Conservation (phyloP, 208 protist genomes). For the Acanthamoeba royreba region DNA sequence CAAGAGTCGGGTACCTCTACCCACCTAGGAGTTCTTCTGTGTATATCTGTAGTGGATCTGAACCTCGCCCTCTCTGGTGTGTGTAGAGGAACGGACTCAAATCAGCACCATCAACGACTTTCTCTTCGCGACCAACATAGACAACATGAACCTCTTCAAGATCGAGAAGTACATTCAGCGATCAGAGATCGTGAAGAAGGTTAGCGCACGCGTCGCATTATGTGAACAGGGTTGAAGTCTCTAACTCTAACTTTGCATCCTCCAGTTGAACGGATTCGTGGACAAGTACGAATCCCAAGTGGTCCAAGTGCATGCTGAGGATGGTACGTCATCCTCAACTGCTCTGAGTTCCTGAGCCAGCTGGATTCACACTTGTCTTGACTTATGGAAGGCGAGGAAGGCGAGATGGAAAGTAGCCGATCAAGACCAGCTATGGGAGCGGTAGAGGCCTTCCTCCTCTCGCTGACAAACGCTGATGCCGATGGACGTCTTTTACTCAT, state of each 20-base stretch:
- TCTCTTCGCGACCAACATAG: slow-evolving; percentile 54
- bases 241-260: background rate
- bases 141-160: slow-evolving; percentile 74
- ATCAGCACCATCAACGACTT: slow-evolving; percentile 69
- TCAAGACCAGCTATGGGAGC: slow-evolving; percentile 14
- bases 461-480: slow-evolving; percentile 47
- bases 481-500: slow-evolving; percentile 57
- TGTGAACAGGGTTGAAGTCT: background rate
- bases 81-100: background rate
- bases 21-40: background rate
- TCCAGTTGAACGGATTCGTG: background rate
- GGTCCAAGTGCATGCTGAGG: background rate
- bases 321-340: background rate
- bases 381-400: background rate
- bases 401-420: background rate
- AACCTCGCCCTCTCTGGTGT: background rate
- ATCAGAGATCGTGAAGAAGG: slow-evolving; percentile 67
- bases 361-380: background rate
- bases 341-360: background rate
- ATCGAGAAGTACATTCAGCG: slow-evolving; percentile 65
- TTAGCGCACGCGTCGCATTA: background rate
- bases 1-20: background rate
- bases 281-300: background rate
- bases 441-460: slow-evolving; percentile 25
- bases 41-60: background rate